Percentiles rank a stretch among this genome's conserved stretches.
These are phyloP conservation scores for Penicillium digitatum DNA, from an alignment of 2,329 filamentous ascomycete species.

Conservation along the genomic window DNA sequence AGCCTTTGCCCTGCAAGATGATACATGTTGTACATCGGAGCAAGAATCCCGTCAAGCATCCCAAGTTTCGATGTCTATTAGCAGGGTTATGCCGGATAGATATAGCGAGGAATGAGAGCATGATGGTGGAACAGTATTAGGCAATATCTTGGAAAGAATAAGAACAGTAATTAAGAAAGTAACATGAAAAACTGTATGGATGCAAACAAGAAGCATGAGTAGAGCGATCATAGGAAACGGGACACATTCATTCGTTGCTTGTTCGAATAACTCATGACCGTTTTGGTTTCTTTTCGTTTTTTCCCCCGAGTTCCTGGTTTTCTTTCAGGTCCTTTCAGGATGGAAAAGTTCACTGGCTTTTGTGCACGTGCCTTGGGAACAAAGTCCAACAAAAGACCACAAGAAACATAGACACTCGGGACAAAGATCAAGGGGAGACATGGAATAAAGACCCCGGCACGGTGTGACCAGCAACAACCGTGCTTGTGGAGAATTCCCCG, in stretches of 20 bases:
- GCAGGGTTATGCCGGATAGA: background rate
- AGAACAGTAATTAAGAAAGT: constrained; percentile 19
- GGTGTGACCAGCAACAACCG: constrained; percentile 38
- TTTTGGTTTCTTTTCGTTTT: constrained; percentile 14
- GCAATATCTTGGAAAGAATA: constrained; percentile 17
- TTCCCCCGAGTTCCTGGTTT: constrained; percentile 2
- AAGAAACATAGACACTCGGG: constrained; percentile 6
- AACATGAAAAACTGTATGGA: constrained; percentile 12
- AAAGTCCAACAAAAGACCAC: constrained; percentile 15
- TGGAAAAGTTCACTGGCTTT: constrained; percentile 3
- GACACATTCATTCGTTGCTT: constrained; percentile 30
- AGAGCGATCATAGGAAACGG: constrained; percentile 16
- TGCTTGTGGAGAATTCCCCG: constrained; percentile 15
- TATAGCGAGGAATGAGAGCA: background rate
- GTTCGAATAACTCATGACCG: constrained; percentile 25
- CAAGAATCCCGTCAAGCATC: background rate
- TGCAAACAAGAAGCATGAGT: constrained; percentile 13
- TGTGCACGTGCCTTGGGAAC: constrained; percentile 3
- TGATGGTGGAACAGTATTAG: constrained; percentile 14
- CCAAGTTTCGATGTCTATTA: background rate
- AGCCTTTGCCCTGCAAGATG: constrained; percentile 4
- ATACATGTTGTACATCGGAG: constrained; percentile 8
- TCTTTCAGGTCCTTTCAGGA: constrained; percentile 7
- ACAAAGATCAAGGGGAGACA: constrained; percentile 3
- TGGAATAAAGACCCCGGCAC: constrained; percentile 21